phyloP scores from a whole-genome alignment of 257 asterid genomes.

The Osmanthus fragrans region DNA sequence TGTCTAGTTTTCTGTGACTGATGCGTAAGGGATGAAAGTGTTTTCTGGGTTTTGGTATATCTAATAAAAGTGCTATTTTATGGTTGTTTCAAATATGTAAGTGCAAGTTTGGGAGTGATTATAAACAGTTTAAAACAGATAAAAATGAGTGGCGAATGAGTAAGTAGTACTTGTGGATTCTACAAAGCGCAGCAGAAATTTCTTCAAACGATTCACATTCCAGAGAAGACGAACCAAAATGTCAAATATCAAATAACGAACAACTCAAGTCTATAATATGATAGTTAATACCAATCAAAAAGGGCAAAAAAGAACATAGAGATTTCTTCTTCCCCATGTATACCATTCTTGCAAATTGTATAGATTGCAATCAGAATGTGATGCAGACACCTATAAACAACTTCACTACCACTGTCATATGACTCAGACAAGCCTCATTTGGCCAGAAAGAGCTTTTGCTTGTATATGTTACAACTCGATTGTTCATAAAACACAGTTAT shows the following conservation, averaged over 20 bases:
- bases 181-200: background rate
- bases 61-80: background rate
- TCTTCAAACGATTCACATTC: background rate
- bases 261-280: background rate
- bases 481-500: background rate
- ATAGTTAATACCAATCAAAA: background rate
- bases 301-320: background rate
- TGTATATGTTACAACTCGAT: slow-evolving; percentile 3
- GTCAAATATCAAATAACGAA: background rate
- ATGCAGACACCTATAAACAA: background rate
- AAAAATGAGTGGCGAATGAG: too few species aligned
- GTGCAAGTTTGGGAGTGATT: too few species aligned
- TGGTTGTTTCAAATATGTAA: too few species aligned
- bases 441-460: slow-evolving; percentile 2
- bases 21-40: background rate
- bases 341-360: background rate
- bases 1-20: background rate
- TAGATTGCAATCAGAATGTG: slow-evolving; percentile 23
- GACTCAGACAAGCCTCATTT: background rate
- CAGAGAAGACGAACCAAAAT: background rate
- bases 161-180: too few species aligned
- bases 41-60: background rate
- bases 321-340: background rate
- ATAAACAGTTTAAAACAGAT: too few species aligned
- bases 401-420: background rate